Percentiles rank a stretch among this genome's conserved stretches.
phyloP scores from a whole-genome alignment of 257 asterid genomes.

The Scutellaria barbata region DNA sequence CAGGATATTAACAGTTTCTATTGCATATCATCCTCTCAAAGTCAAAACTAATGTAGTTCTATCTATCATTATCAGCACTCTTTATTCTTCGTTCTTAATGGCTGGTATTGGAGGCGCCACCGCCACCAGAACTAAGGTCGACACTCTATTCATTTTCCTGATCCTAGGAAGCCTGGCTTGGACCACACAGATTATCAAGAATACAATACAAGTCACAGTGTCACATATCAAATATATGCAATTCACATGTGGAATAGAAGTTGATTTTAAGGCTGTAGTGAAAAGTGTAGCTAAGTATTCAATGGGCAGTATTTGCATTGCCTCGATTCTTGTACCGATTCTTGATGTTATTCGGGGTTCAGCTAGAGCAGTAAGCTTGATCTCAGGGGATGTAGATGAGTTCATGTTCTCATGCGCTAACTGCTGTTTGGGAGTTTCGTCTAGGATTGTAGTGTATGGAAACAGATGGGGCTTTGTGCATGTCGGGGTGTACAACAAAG shows the following conservation, averaged over 20 bases:
- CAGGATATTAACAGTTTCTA: slow-evolving; percentile 45
- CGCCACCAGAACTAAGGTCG: slow-evolving; percentile 37
- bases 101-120: slow-evolving; percentile 61
- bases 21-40: slow-evolving; percentile 47
- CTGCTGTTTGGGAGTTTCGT: slow-evolving; percentile 51
- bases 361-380: slow-evolving; percentile 48
- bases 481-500: slow-evolving; percentile 57
- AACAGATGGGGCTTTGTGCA: slow-evolving; percentile 68
- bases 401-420: slow-evolving; percentile 64
- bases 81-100: slow-evolving; percentile 48
- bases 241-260: slow-evolving; percentile 49
- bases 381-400: slow-evolving; percentile 64
- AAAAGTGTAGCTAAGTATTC: slow-evolving; percentile 43
- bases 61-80: slow-evolving; percentile 36
- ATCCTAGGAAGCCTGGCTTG: slow-evolving; percentile 58
- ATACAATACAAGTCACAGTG: slow-evolving; percentile 50
- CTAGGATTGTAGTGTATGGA: slow-evolving; percentile 51
- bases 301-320: slow-evolving; percentile 57
- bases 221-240: slow-evolving; percentile 58
- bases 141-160: slow-evolving; percentile 47
- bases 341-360: slow-evolving; percentile 43
- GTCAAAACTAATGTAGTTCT: slow-evolving; percentile 37
- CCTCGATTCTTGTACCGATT: slow-evolving; percentile 56
- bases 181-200: slow-evolving; percentile 56
- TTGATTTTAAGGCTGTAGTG: slow-evolving; percentile 42